Evolutionary conservation across 2,329 filamentous ascomycete species (phyloP), one percentile per base, ranked within the genome.

Genomic region (Ophiostoma sp.): DNA sequence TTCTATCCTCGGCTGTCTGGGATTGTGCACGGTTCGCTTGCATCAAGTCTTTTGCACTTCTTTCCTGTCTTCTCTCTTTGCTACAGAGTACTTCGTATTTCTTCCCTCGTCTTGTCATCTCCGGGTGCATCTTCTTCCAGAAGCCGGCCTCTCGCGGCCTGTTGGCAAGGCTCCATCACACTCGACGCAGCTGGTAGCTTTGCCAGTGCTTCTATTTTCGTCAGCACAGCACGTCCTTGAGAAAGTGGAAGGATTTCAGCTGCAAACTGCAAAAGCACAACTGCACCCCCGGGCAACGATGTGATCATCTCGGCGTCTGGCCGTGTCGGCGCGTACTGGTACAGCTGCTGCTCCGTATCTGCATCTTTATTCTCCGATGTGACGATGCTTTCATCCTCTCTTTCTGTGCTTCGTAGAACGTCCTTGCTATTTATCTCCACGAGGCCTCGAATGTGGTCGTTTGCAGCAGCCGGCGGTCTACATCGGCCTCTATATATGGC

Each of bases 11-110:
- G 55, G 55, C 55, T 60, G 55, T 60, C 55, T 60, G 55, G 55
- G 55, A 60, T 60, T 60, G 55, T 60, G 55, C 55, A 60, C 55
- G 55, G 55, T 38, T 60, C 55, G 55, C 55, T 40, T 60, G 47
- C 27, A 38, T 3, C 27, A 6, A 9, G 9, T 55, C 4, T 6
- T 4, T 58, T 49, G 3, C 5, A 1, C 52, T 55, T 58, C 8
- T 38, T 5, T 1, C 1, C 5, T 45, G 4, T 45, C 6, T 4
- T 12, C 8, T 49, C 14, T 14, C 14, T 49, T 5, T 16, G 2
- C 14, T 49, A 49, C 45, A 3, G 45, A 49, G 45, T 49, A 44
- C 9, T 16, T 2, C 18, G 18, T 52, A 18, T 52, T 27, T 16
- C 42, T 47, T 18, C 27, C 5, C 18, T 55, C 12, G 8, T 8